These are phyloP conservation scores for Nigrospora sphaerica DNA, from an alignment of 2,329 filamentous ascomycete species.

Conservation along the genomic window DNA sequence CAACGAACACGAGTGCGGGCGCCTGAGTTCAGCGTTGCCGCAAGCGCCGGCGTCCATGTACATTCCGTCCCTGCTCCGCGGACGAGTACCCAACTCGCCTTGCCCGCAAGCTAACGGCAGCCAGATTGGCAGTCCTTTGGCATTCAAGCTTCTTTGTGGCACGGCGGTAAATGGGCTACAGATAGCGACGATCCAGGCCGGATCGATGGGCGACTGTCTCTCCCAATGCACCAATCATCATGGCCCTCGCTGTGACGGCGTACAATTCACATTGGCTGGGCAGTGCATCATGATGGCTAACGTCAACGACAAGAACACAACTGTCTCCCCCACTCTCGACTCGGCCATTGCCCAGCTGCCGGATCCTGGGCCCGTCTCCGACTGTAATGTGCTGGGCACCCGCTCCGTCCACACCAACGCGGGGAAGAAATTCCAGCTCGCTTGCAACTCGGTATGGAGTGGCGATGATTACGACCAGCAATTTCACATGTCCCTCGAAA, in stretches of 20 bases:
- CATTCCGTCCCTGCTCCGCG: neutral
- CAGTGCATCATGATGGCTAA: conserved; percentile 7
- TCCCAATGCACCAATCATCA: neutral
- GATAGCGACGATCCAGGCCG: neutral
- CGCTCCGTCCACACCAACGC: conserved; percentile 2
- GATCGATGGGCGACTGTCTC: neutral
- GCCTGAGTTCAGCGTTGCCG: no score
- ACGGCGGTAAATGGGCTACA: neutral
- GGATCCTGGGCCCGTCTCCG: conserved; percentile 6
- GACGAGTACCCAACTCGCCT: neutral
- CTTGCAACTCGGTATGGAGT: conserved; percentile 5
- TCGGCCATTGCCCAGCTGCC: conserved; percentile 7
- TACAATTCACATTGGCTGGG: conserved; percentile 5
- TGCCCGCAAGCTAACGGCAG: neutral
- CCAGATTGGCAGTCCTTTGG: neutral
- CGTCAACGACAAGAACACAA: conserved; percentile 5
- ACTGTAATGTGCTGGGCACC: conserved; percentile 6
- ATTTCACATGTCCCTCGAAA: conserved; percentile 9
- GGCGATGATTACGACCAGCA: conserved; percentile 10
- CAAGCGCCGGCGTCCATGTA: neutral
- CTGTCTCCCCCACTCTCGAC: conserved; percentile 5
- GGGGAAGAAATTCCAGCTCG: conserved; percentile 4
- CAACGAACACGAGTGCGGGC: no score
- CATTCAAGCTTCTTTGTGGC: neutral
- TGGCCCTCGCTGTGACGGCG: conserved; percentile 10